A percentile compares a stretch with the other conserved stretches of the same genome.
Conservation (phyloP, 176 grass and related monocot genomes). For the Cymbopogon citratus region DNA sequence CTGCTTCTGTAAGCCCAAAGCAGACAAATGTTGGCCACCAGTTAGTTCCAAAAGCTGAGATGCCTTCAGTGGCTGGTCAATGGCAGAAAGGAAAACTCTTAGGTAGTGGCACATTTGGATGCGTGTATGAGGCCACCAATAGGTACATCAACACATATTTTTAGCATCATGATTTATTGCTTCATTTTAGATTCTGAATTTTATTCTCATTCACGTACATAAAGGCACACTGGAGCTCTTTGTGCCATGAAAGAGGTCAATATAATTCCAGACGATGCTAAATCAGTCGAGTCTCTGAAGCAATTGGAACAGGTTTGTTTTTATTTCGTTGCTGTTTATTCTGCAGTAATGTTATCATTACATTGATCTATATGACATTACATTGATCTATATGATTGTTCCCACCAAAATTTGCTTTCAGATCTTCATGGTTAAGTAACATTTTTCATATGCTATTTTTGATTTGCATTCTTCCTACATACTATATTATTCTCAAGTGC, state of each 20-base stretch:
- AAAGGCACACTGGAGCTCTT: conserved; percentile 83
- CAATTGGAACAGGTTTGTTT: conserved; percentile 78
- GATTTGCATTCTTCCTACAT: neutral
- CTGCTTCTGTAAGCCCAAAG: conserved; percentile 46
- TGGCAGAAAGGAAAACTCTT: conserved; percentile 94
- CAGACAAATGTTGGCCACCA: conserved; percentile 37
- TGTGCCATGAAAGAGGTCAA: conserved; percentile 99
- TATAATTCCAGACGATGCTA: conserved; percentile 87
- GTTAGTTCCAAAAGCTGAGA: conserved; percentile 51
- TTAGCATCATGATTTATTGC: neutral
- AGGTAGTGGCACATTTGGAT: conserved; percentile 90
- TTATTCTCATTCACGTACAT: conserved; percentile 2
- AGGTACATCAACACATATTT: conserved; percentile 45
- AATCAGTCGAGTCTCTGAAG: conserved; percentile 82
- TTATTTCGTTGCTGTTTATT: conserved; percentile 14
- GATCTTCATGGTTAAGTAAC: conserved; percentile 1
- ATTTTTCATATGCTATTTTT: neutral
- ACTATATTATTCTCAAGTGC: conserved; percentile 1
- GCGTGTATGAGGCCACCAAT: conserved; percentile 91
- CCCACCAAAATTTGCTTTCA: neutral
- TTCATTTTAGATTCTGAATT: conserved; percentile 16
- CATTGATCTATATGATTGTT: neutral
- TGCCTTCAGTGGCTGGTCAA: conserved; percentile 51
- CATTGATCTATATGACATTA: neutral
- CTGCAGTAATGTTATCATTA: neutral